Conservation (phyloP, 306 rosid genomes). For the Casuarina glauca region DNA sequence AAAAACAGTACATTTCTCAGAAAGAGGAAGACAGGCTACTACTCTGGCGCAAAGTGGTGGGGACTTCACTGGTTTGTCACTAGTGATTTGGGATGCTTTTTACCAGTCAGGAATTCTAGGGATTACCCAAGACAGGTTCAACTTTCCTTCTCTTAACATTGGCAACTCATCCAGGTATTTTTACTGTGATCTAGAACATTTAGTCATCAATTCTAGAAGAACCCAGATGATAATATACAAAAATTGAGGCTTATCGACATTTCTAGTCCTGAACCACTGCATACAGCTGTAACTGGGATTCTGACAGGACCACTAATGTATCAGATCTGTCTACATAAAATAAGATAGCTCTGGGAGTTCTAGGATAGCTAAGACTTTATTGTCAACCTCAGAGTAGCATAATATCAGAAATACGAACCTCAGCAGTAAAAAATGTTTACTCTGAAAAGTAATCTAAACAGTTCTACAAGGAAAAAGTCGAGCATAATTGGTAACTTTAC, state of each 20-base stretch:
- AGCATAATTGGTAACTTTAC: conserved; percentile 41
- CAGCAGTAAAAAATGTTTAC: background rate
- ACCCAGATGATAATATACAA: conserved; percentile 20
- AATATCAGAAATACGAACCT: background rate
- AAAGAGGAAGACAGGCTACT: background rate
- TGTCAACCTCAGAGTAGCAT: background rate
- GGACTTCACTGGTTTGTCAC: too few species aligned
- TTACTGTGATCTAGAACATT: background rate
- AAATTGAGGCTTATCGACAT: conserved; percentile 29
- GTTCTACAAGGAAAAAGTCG: conserved; percentile 16
- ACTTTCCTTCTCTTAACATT: background rate
- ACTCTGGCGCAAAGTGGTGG: background rate
- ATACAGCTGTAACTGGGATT: conserved; percentile 51
- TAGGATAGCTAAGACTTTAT: background rate
- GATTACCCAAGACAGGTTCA: background rate
- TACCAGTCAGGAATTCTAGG: too few species aligned
- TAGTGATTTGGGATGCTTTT: background rate
- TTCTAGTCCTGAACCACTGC: conserved; percentile 13
- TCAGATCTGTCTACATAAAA: conserved; percentile 7
- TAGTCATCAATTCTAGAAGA: background rate
- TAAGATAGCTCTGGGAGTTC: conserved; percentile 1
- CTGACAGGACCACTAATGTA: conserved; percentile 19
- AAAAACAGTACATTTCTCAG: background rate
- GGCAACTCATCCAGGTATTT: background rate
- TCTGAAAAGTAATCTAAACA: background rate